Base-by-base conservation (phyloP, 495 filamentous ascomycete genomes). In the Glonium stellatum region DNA sequence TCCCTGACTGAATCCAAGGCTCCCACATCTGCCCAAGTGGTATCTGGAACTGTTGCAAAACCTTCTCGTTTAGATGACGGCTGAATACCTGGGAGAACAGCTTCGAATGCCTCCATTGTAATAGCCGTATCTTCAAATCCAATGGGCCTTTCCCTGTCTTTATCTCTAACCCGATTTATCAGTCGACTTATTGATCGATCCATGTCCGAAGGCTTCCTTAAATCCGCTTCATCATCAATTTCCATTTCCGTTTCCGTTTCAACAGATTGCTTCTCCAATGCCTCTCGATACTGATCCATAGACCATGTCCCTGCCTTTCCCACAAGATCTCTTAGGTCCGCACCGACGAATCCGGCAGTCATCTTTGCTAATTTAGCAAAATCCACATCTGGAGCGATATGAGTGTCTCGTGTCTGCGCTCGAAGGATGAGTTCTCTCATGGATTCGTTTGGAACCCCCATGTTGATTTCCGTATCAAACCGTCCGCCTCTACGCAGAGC, bases 41-140 rank as follows among this genome's bases (percentile, higher is more conserved):
- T 96, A 70, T 96, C 88, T n/a, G 93, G 93, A 47, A 97, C 90
- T 0, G 92, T 96, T 27, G 92, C 90, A 73, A 98, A 98, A 60
- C 93, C 93, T 77, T 98, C 95, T 18, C 93, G 85, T 69, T 95
- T 95, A 19, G 90, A 87, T 0, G 91, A 96, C 4, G 93, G 95
- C 61, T 95, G 91, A 56, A 97, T 91, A 66, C 84, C 86, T 41
- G 87, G 83, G 27, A 97, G 78, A 25, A 92, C 93, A 5, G 79
- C 79, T 25, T 86, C 73, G 72, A 95, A 93, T 56, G 93, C 88
- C 6, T 74, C 71, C 60, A 81, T 82, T 9, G 77, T 80, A 49
- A 87, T 78, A 19, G 63, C 71, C 22, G 68, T 74, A 55, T 71
- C 66, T 54, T 69, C 70, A 50, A 71, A 70, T 19, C 66, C 68